Evolutionary conservation across 2,329 filamentous ascomycete species (phyloP).

Genomic region (Alternaria brassicae): DNA sequence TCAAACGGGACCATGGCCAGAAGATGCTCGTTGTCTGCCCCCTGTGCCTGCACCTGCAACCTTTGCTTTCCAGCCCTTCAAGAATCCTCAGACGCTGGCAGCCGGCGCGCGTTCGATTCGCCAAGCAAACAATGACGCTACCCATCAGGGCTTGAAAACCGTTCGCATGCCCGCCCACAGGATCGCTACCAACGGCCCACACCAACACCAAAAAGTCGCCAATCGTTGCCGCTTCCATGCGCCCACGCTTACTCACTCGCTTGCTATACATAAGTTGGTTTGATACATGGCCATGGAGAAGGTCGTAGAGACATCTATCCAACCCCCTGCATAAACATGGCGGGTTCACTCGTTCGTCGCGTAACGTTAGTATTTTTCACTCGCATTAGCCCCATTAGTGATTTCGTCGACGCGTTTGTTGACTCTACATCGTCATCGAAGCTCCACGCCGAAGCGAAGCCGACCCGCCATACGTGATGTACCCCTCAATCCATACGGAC

Average conservation of each 20-base stretch:
- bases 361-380: neutral
- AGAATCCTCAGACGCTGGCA: neutral
- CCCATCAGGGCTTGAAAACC: constrained; percentile 8
- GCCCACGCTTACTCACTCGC: constrained; percentile 1
- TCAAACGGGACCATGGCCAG: neutral
- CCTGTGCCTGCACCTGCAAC: neutral
- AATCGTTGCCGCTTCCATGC: constrained; percentile 17
- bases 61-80: neutral
- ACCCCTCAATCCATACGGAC: constrained; percentile 1
- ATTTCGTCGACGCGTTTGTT: constrained; percentile 5
- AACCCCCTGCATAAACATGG: neutral
- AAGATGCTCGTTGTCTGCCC: neutral
- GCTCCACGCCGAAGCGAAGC: neutral
- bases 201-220: constrained; percentile 16
- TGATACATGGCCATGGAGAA: neutral
- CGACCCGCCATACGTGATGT: neutral
- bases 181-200: constrained; percentile 16
- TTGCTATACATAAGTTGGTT: neutral
- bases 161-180: constrained; percentile 22
- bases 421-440: constrained; percentile 9
- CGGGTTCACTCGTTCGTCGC: neutral
- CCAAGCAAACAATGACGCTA: constrained; percentile 24
- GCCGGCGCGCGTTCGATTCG: neutral
- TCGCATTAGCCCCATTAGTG: neutral
- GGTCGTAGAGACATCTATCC: neutral